Base-by-base conservation (phyloP, 2,329 filamentous ascomycete genomes). In the Pseudopithomyces maydicus region DNA sequence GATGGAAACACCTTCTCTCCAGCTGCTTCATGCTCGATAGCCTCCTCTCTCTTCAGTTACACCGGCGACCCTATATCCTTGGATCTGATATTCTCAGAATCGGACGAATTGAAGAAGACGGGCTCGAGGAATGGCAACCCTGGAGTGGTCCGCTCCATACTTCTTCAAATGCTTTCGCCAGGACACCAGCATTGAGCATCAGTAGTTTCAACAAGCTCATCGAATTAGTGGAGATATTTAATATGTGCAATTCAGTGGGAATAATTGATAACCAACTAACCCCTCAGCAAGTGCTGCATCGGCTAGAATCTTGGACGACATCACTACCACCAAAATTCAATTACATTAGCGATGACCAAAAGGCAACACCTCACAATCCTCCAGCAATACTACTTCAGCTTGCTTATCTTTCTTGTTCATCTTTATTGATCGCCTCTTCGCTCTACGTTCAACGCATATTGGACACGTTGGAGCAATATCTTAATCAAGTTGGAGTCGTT, bases 51-150 rank as follows among this genome's bases (percentile, higher is more conserved):
- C 70, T 83, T 17, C 78, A 82, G 8, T 75, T 86, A 3, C 75
- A 79, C n/a, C 79, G 79, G 33, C 74, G 78, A 10, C 78, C 83
- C 2, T 82, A 84, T 66, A 77, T 88, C 6, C 76, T 75, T 54
- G 68, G 74, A 10, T 77, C 79, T 14, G 81, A 85, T 50, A 70
- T 85, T 23, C 72, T 78, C n/a, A 71, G 74, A 36, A 69, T 81
- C 29, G 81, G 81, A 10, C 72, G 76, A 2, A 76, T 89, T 2
- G 80, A 85, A 23, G 87, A 90, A 70, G 86, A 90, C 63, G 87
- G 87, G 1, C 76, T 88, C 19, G 89, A 91, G 66, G 88, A 91
- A 75, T 91, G 89, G 89, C 86, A 89, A 62, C 85, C 87, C 1
- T 92, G 89, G 89, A 80, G 81, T 17, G 84, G 86, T 23, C 79